Evolutionary conservation across 305 asterid species (phyloP), one percentile per base, ranked within the genome.

Genomic region (Salvia sclarea): DNA sequence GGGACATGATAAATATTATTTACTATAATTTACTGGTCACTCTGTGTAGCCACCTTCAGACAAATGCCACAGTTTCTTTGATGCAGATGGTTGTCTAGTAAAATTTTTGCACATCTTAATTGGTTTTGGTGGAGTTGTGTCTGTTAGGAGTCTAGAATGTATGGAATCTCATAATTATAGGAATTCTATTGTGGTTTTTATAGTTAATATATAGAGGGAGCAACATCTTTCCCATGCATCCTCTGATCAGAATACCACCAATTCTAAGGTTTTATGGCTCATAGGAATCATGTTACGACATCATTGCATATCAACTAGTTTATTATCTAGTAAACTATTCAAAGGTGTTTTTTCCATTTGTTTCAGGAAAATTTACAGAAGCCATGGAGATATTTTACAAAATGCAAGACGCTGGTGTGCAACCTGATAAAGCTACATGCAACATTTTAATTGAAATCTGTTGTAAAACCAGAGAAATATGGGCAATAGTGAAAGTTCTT

Each of bases 351-450:
- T 71, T 61, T 64, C 22, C 11, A 18, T 68, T 70, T 49, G 53
- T 75, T 75, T 67, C 83, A 91, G 97, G 96, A 31, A 86, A 86
- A 69, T 74, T 80, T 64, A 58, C 40, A 18, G 95, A 91, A 76
- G 92, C 84, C 53, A 63, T 89, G 72, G 93, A 87, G 81, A 84
- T 94, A 66, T 94, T 94, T 72, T 52, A 71, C 74, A 83, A 81
- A 79, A 94, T 94, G 97, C 97, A 87, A 79, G 87, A 82, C 22
- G 90, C 91, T 58, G 90, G 90, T 38, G 93, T 82, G 77, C 84
- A 72, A 52, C 99, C 98, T 38, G 98, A 94, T 69, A 94, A 94
- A 84, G 95, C 97, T 68, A 24, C 99, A 16, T 94, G 99, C 82
- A 91, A 87, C 76, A 89, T 87, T 78, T 81, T 94, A 69, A 80